A percentile compares a stretch with the other conserved stretches of the same genome.
These are phyloP conservation scores for Prorocentrum cordatum DNA, from an alignment of 169 alveolate genomes.

Conservation along the genomic window DNA sequence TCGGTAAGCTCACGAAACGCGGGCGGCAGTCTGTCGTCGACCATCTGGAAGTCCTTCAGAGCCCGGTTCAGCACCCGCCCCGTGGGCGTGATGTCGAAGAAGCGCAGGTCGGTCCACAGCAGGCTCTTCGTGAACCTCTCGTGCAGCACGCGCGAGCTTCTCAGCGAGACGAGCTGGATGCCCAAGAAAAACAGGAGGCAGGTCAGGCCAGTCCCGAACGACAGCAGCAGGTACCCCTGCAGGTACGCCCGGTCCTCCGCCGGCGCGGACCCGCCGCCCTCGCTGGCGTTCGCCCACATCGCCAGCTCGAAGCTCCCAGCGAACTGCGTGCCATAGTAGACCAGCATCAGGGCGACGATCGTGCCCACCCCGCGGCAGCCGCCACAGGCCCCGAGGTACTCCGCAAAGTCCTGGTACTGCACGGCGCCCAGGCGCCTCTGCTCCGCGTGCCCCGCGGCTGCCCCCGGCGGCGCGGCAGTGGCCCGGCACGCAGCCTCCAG, in stretches of 20 bases:
- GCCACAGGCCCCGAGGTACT: too few relatives aligned
- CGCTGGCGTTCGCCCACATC: conserved; percentile 40
- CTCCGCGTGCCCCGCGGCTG: too few relatives aligned
- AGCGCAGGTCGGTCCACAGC: conserved; percentile 27
- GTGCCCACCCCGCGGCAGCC: conserved; percentile 11
- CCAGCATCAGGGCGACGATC: conserved; percentile 23
- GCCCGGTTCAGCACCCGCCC: conserved; percentile 50
- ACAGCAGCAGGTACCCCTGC: too few relatives aligned
- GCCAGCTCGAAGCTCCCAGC: conserved; percentile 37
- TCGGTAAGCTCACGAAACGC: conserved; percentile 37
- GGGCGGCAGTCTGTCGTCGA: conserved; percentile 31
- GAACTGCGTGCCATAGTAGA: conserved; percentile 28
- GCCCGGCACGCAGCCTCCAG: too few relatives aligned
- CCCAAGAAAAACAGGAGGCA: conserved; percentile 48
- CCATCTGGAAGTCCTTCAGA: not conserved
- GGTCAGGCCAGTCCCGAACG: too few relatives aligned
- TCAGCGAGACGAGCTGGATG: conserved; percentile 33
- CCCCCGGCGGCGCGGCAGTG: too few relatives aligned
- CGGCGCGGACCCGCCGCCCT: too few relatives aligned
- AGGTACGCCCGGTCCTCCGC: conserved; percentile 22
- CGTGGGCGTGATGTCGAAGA: conserved; percentile 44
- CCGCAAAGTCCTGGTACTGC: too few relatives aligned
- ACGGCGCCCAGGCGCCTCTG: too few relatives aligned
- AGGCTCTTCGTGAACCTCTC: conserved; percentile 33
- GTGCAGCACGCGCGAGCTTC: conserved; percentile 11